Evolutionary conservation across 2,329 filamentous ascomycete genomes (phyloP), one percentile per base, ranked within the genome.

Genomic region (Xylariaceae sp.): DNA sequence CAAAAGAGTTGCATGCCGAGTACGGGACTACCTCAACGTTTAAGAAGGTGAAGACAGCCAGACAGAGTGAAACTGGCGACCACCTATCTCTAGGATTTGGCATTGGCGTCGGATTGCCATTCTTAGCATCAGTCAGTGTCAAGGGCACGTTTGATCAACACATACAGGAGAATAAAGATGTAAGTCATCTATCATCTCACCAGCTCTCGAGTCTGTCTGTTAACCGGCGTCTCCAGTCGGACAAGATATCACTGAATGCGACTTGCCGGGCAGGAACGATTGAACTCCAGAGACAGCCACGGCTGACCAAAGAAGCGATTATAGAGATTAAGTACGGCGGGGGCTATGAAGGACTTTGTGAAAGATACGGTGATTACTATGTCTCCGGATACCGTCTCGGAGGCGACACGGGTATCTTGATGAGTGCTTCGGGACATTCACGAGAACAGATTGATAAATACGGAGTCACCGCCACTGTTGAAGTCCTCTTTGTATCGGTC

Each of bases 131-230:
- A 7, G 39, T 42, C 18, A 42, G 22, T 22, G 39, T 42, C 10
- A 42, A 42, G 18, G 39, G 39, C 18, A 42, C 39, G 11, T 42
- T 42, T 27, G 39, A 42, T 42, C 39, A 42, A 14, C 39, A 42
- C 12, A 42, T 42, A 27, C 39, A 42, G 39, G 39, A 42, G 30
- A 42, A 42, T 19, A 42, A 42, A 42, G 39, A 42, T 42, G 39
- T 42, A 12, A 42, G 39, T 42, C 7, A 22, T 12, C 14, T 42
- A 4, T 6, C 14, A 42, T 19, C 18, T 19, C 18, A 3, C 39
- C 10, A 27, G 6, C 30, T 27, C 14, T 5, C 17, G 10, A 6
- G 18, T 4, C 3, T 5, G 18, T 15, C 11, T 27, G 18, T 19
- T 42, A 19, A 42, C n/a, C 30, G 22, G 39, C 6, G 17, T 42